Base-by-base conservation (phyloP, 495 filamentous ascomycete genomes). In the Xylaria curta region DNA sequence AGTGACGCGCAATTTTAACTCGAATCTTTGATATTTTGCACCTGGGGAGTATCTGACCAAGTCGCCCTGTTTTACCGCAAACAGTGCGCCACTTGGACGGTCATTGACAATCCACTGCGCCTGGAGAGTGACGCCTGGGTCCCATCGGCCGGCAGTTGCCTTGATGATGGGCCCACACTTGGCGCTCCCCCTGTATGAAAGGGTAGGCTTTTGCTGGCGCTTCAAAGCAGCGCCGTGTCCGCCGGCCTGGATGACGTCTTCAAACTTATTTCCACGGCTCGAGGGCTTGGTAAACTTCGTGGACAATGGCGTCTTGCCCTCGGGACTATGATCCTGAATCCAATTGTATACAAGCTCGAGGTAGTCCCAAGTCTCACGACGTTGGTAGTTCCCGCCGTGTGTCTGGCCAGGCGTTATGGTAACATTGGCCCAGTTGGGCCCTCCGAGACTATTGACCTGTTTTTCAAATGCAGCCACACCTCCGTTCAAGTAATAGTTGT, bases 321-420 rank as follows among this genome's bases (percentile, higher is more conserved):
- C 36, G 38, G 69, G 69, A 4, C 61, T 40, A 31, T 71, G 69
- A 13, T 71, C 69, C 7, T 40, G 38, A 12, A 71, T 51, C 69
- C 69, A 71, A 15, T 4, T 21, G 26, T 26, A 17, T 13, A 66
- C 69, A 17, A 71, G 62, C 51, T 71, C 51, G 6, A 71, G 69
- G 40, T 71, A 71, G 13, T 71, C 24, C 69, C 69, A 71, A 3
- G 69, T 71, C 61, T 49, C 51, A 13, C 61, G 69, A 1, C 47
- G 69, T 31, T 71, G 69, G 42, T 71, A 71, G 19, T 71, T 71
- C 7, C 69, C 69, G 13, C 69, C 69, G 26, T 71, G 69, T 0
- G 49, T 58, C 51, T 71, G 49, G 13, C 62, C 69, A 8, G 61
- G 38, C 6, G 51, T 26, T 19, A 71, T 66, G 8, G 69, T 71